Conservation (phyloP, 345 rosid species). For the Crucihimalaya himalaica region DNA sequence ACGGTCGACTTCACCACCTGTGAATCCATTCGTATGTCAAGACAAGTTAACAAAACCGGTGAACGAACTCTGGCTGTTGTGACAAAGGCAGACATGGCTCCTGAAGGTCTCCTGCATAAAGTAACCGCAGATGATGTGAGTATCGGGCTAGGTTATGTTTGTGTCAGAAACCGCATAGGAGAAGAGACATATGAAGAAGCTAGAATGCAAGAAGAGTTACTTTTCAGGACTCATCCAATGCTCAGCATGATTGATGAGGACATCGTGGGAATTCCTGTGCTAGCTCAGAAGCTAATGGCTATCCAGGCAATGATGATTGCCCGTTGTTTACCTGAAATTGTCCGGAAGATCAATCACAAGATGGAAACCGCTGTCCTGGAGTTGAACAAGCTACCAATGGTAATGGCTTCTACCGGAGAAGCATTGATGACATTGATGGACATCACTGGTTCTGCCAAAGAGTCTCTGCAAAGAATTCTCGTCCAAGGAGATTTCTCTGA, state of each 20-base stretch:
- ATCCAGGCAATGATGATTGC: constrained; percentile 41
- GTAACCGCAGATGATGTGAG: no score
- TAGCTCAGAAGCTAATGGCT: constrained; percentile 40
- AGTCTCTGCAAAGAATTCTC: constrained; percentile 45
- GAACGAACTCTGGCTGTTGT: no score
- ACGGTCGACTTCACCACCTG: no score
- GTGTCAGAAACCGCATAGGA: no score
- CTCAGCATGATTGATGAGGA: constrained; percentile 40
- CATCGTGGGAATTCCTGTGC: constrained; percentile 41
- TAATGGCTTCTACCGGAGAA: constrained; percentile 34
- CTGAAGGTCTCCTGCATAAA: no score
- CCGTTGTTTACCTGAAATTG: constrained; percentile 40
- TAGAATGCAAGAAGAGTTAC: constrained; percentile 15
- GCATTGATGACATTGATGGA: constrained; percentile 47
- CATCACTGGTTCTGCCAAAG: constrained; percentile 47
- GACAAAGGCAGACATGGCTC: no score
- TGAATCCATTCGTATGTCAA: no score
- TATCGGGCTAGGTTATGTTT: no score
- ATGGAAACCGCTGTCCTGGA: constrained; percentile 49
- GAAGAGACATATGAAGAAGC: constrained; percentile 45
- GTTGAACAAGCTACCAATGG: constrained; percentile 45
- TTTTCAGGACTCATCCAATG: constrained; percentile 36
- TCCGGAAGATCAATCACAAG: constrained; percentile 36
- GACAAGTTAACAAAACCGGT: no score
- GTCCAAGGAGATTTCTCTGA: constrained; percentile 52